Percentiles rank a stretch among this genome's conserved stretches.
phyloP scores from a whole-genome alignment of 352 stramenopile species.

The Peronospora belbahrii region DNA sequence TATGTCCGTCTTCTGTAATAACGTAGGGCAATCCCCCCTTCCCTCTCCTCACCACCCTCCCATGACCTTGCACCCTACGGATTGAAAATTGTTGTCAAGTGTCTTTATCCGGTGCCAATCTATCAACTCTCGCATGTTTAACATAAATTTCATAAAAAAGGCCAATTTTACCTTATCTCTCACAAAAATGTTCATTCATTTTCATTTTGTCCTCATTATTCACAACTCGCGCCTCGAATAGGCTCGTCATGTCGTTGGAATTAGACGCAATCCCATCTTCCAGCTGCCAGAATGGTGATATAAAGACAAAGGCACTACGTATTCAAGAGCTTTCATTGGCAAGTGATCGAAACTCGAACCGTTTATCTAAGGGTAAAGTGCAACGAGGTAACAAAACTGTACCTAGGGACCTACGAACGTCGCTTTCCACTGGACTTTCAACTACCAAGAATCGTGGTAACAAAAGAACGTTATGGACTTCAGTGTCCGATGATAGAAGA shows the following conservation, averaged over 20 bases:
- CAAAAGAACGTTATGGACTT: slow-evolving; percentile 30
- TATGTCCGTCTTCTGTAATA: no score
- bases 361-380: slow-evolving; percentile 26
- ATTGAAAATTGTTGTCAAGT: no score
- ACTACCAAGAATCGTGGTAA: slow-evolving; percentile 33
- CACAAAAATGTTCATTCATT: slow-evolving; percentile 6
- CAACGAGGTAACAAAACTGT: slow-evolving; percentile 9
- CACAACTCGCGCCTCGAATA: slow-evolving; percentile 18
- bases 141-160: neutral
- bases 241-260: slow-evolving; percentile 13
- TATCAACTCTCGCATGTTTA: neutral
- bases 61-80: no score
- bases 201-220: slow-evolving; percentile 18
- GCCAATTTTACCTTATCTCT: neutral
- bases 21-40: no score
- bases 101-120: no score
- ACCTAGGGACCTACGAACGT: slow-evolving; percentile 10
- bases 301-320: slow-evolving; percentile 21
- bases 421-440: slow-evolving; percentile 1
- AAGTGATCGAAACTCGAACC: neutral
- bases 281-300: neutral
- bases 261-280: slow-evolving; percentile 8
- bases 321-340: slow-evolving; percentile 37
- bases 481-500: slow-evolving; percentile 10
- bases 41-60: no score